Evolutionary conservation across 2,329 filamentous ascomycete species (phyloP).

Genomic region (Trichothecium roseum): DNA sequence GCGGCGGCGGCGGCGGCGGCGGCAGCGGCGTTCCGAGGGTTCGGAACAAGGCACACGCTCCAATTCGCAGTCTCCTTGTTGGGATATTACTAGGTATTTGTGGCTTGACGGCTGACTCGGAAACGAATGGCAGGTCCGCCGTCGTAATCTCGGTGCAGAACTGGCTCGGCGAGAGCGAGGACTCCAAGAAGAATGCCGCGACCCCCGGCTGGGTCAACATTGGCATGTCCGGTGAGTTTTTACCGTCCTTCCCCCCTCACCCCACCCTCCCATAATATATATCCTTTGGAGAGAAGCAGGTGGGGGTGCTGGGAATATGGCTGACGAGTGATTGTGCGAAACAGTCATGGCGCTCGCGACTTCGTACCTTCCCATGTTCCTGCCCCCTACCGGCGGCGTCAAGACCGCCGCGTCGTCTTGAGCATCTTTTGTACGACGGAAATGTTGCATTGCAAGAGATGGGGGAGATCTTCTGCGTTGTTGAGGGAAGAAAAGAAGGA

Average conservation of each 20-base stretch:
- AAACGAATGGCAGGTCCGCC: slow-evolving; percentile 43
- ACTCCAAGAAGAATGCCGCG: slow-evolving; percentile 49
- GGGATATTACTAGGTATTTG: not conserved
- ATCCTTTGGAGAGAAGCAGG: too few relatives aligned
- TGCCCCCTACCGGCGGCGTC: slow-evolving; percentile 25
- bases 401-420: not conserved
- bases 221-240: slow-evolving; percentile 62
- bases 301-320: not conserved
- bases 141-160: slow-evolving; percentile 65
- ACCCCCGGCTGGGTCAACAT: slow-evolving; percentile 66
- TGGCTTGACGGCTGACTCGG: too few relatives aligned
- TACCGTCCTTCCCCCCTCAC: not conserved
- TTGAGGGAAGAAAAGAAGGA: too few relatives aligned
- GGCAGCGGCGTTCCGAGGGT: too few relatives aligned
- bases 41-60: too few relatives aligned
- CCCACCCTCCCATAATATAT: too few relatives aligned
- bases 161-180: slow-evolving; percentile 68
- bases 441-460: too few relatives aligned
- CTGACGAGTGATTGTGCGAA: not conserved
- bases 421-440: too few relatives aligned
- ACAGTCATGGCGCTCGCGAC: slow-evolving; percentile 50
- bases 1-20: too few relatives aligned
- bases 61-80: too few relatives aligned
- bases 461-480: too few relatives aligned
- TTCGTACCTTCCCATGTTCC: slow-evolving; percentile 40